Conservation (phyloP, 148 eudicot species). For the Nepenthes mirabilis region DNA sequence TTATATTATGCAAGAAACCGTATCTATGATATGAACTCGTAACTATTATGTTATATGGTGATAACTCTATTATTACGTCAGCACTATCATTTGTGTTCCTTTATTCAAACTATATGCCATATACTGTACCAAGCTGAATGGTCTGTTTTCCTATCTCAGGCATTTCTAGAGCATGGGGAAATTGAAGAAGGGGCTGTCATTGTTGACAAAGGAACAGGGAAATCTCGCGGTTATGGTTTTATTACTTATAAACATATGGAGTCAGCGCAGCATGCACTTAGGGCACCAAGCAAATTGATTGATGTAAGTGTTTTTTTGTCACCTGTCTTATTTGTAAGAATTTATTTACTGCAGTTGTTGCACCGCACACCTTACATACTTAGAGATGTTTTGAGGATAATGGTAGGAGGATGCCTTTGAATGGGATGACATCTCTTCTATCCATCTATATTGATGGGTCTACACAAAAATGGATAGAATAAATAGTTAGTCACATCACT, state of each 20-base stretch:
- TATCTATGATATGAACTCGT: too few species aligned
- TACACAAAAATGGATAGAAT: too few species aligned
- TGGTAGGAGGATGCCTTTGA: too few species aligned
- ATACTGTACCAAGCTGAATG: neutral
- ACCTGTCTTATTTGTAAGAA: neutral
- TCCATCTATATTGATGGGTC: too few species aligned
- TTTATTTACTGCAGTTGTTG: too few species aligned
- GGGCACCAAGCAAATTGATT: slow-evolving; percentile 43
- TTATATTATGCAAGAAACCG: too few species aligned
- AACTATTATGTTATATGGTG: too few species aligned
- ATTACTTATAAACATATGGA: slow-evolving; percentile 51
- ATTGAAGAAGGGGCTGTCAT: slow-evolving; percentile 72
- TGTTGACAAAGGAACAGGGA: slow-evolving; percentile 48
- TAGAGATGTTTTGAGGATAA: too few species aligned
- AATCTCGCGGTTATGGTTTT: slow-evolving; percentile 66
- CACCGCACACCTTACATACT: too few species aligned
- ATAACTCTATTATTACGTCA: too few species aligned
- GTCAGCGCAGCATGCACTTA: slow-evolving; percentile 43
- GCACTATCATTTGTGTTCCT: neutral
- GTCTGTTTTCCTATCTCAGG: slow-evolving; percentile 14
- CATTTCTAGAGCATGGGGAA: slow-evolving; percentile 56
- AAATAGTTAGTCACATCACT: too few species aligned
- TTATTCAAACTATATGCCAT: neutral
- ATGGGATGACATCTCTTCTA: too few species aligned
- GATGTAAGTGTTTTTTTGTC: slow-evolving; percentile 34